Conservation (phyloP, 2,329 filamentous ascomycete genomes). For the Alternaria angustiovoidea region DNA sequence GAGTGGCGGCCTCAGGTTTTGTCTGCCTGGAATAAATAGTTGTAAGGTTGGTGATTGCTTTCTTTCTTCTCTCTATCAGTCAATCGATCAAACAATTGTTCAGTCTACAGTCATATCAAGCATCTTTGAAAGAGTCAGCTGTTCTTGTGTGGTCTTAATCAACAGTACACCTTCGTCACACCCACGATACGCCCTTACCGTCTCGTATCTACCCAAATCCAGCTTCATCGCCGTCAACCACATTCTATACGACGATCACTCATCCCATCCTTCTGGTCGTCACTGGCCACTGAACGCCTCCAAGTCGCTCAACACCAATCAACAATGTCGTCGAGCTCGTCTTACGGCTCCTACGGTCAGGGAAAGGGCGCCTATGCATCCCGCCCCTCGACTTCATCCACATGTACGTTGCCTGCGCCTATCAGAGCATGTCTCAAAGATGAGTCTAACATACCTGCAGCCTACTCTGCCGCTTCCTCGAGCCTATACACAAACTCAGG, state of each 20-base stretch:
- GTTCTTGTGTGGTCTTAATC: slow-evolving; percentile 28
- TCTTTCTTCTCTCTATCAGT: slow-evolving; percentile 23
- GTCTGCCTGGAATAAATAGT: slow-evolving; percentile 47
- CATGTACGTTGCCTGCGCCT: slow-evolving; percentile 28
- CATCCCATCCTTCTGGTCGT: slow-evolving; percentile 23
- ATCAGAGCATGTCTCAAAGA: not conserved
- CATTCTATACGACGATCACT: not conserved
- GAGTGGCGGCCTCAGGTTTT: slow-evolving; percentile 42
- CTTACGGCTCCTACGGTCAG: slow-evolving; percentile 36
- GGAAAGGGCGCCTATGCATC: slow-evolving; percentile 33
- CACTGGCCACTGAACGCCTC: slow-evolving; percentile 14
- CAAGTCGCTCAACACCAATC: slow-evolving; percentile 23
- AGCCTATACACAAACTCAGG: slow-evolving; percentile 37
- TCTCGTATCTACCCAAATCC: slow-evolving; percentile 19
- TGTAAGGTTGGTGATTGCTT: slow-evolving; percentile 11
- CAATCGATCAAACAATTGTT: slow-evolving; percentile 7
- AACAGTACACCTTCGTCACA: slow-evolving; percentile 7
- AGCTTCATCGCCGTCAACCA: slow-evolving; percentile 18
- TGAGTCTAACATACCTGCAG: slow-evolving; percentile 20
- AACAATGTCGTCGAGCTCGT: slow-evolving; percentile 38
- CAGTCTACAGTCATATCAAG: slow-evolving; percentile 25
- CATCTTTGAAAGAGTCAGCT: slow-evolving; percentile 13
- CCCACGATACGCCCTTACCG: slow-evolving; percentile 8
- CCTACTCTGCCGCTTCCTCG: slow-evolving; percentile 29
- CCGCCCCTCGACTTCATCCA: slow-evolving; percentile 37